Percentiles rank a stretch among this genome's conserved stretches.
These are phyloP conservation scores for Nemania serpens DNA, from an alignment of 2,329 filamentous ascomycete species.

Conservation along the genomic window DNA sequence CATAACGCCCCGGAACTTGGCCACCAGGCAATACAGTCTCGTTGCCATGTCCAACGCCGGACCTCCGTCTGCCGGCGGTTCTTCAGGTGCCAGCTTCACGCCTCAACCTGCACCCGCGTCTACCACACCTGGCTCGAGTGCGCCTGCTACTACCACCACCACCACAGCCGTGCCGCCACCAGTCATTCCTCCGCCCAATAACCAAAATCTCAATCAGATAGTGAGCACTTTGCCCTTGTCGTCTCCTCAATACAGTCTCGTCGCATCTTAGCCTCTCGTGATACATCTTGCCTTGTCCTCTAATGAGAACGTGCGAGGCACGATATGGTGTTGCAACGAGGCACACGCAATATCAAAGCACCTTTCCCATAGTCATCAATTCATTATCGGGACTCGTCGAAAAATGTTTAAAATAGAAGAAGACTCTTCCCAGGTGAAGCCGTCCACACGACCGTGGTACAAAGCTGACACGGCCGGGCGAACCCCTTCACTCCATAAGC, in stretches of 20 bases:
- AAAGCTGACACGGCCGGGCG: too few species aligned
- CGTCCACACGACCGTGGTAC: too few species aligned
- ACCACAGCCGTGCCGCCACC: slow-evolving; percentile 36
- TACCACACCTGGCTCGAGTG: slow-evolving; percentile 29
- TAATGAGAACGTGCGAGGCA: background rate
- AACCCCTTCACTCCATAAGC: too few species aligned
- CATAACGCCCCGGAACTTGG: too few species aligned
- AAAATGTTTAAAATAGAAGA: background rate
- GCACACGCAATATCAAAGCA: background rate
- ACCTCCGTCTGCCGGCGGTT: slow-evolving; percentile 32
- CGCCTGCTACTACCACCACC: slow-evolving; percentile 19
- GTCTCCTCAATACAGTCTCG: background rate
- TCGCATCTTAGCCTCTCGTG: background rate
- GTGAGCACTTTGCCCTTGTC: slow-evolving; percentile 60
- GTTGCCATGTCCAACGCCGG: slow-evolving; percentile 34
- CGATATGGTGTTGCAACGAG: background rate
- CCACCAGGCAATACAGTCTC: background rate
- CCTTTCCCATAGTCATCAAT: background rate
- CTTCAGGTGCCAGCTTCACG: slow-evolving; percentile 33
- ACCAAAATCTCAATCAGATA: slow-evolving; percentile 94
- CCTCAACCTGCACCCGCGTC: slow-evolving; percentile 29
- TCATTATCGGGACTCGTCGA: background rate
- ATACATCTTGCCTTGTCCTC: slow-evolving; percentile 27
- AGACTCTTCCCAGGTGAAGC: too few species aligned
- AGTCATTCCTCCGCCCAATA: slow-evolving; percentile 54